phyloP scores from a whole-genome alignment of 169 alveolate genomes.

The Plasmodium vivax region DNA sequence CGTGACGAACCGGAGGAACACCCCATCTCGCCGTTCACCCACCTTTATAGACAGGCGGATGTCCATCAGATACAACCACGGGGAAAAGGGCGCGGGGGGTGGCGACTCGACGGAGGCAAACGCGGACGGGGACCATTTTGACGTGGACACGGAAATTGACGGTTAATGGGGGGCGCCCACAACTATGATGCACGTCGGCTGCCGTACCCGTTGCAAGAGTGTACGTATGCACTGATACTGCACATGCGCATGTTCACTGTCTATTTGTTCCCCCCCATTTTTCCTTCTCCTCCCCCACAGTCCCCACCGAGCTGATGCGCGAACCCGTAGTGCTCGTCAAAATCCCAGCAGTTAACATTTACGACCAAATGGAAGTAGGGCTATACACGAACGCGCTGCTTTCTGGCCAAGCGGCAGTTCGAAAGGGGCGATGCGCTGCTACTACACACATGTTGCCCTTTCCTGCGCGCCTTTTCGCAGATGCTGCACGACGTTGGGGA shows the following conservation, averaged over 20 bases:
- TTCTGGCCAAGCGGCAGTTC: neutral
- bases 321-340: slow-evolving; percentile 55
- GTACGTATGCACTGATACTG: neutral
- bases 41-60: slow-evolving; percentile 15
- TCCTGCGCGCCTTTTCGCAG: slow-evolving; percentile 2
- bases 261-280: neutral
- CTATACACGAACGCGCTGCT: neutral
- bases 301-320: neutral
- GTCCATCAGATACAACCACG: slow-evolving; percentile 38
- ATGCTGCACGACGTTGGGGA: slow-evolving; percentile 17
- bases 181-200: neutral
- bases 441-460: neutral
- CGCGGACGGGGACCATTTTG: neutral
- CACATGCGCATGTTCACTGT: neutral
- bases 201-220: neutral
- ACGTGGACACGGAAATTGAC: slow-evolving; percentile 37
- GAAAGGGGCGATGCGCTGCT: neutral
- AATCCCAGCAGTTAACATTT: slow-evolving; percentile 28
- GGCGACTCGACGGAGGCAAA: neutral
- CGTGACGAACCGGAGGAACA: neutral
- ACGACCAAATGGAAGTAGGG: slow-evolving; percentile 27
- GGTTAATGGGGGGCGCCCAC: neutral
- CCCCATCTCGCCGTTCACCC: neutral
- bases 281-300: neutral
- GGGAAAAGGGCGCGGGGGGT: neutral